Evolutionary conservation across 306 rosid species (phyloP), one percentile per base, ranked within the genome.

Genomic region (Quercus ilex): DNA sequence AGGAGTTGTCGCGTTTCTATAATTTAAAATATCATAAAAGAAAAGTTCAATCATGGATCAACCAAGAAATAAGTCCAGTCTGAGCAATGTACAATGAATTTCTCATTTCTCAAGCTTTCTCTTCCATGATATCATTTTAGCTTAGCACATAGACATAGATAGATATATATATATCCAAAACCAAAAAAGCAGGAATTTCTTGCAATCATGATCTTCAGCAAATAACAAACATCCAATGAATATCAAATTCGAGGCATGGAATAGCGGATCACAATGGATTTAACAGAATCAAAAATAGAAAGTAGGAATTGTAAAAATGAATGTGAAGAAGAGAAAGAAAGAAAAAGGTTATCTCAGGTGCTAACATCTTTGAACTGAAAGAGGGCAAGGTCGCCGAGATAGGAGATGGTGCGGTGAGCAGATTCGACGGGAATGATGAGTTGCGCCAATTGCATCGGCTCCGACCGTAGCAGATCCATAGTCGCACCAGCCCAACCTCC

Each of bases 381-480:
- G 75, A 91, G 97, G 31, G 91, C 92, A 35, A 92, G 94, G 64
- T 89, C 92, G 31, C 97, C 97, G 21, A 92, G 91, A 76, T 92
- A 90, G 5, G 90, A 83, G 79, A 92, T 78, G 74, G 90, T 76
- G 73, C 83, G 84, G 64, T 80, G 74, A 85, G 90, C 92, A 33
- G 97, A 78, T 79, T 94, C 98, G 51, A 84, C 84, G 53, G 97
- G 97, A 84, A 94, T 91, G 78, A 94, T 91, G 74, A 91, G 89
- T 64, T 91, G 98, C 84, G 57, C 95, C 31, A 94, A 77, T 41
- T 94, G 97, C 98, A 91, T 94, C 59, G 97, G 90, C 88, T 92
- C 95, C 77, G 98, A 91, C 7, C 92, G 95, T 25, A 94, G 86
- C 67, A 92, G 89, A 91, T 92, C 93, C 98, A 92, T 91, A 76